Conservation (phyloP, 257 asterid species). For the Catharanthus roseus region DNA sequence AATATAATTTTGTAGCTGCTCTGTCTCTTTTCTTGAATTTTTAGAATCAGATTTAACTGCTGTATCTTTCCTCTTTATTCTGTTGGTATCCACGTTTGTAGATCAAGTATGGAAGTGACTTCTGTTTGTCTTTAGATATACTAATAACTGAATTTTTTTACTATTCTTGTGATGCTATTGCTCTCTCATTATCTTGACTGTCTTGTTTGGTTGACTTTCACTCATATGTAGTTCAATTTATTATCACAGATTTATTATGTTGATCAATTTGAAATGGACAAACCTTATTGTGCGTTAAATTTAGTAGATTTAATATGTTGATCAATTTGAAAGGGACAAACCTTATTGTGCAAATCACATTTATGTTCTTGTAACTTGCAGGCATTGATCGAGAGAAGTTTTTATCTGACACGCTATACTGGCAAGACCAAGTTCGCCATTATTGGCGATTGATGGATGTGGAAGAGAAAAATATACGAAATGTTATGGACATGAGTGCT, state of each 20-base stretch:
- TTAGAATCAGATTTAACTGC: background rate
- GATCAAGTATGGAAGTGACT: background rate
- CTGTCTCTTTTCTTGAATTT: background rate
- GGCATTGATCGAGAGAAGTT: conserved; percentile 57
- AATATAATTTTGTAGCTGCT: background rate
- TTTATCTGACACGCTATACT: conserved; percentile 68
- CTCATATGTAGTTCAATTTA: background rate
- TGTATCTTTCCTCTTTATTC: background rate
- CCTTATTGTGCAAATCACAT: conserved; percentile 2
- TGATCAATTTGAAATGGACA: background rate
- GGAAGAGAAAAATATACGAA: conserved; percentile 61
- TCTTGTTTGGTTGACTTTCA: background rate
- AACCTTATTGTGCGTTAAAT: too few species aligned
- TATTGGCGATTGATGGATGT: conserved; percentile 86
- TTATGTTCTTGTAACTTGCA: conserved; percentile 25
- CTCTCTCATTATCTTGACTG: background rate
- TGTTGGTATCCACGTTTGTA: background rate
- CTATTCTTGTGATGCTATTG: background rate
- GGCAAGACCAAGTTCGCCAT: conserved; percentile 96
- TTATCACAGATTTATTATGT: background rate
- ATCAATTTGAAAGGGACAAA: background rate
- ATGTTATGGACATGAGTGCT: conserved; percentile 92
- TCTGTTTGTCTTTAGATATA: background rate
- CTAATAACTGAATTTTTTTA: background rate
- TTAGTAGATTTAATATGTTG: background rate